Base-by-base conservation (phyloP, 345 rosid genomes). In the Syzygium oleosum region DNA sequence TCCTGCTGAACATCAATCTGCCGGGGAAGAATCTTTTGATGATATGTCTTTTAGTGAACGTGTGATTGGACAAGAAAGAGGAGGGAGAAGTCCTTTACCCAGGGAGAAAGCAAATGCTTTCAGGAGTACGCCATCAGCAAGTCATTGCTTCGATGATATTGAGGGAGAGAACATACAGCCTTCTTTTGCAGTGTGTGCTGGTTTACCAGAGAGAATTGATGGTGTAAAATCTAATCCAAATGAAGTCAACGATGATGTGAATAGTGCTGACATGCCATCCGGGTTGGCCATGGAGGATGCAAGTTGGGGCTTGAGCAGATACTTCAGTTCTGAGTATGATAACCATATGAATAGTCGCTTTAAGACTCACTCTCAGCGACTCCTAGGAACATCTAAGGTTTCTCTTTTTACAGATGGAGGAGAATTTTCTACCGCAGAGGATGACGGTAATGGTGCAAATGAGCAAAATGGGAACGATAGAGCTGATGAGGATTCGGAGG, bases 401-500 rank as follows among this genome's bases (percentile, higher is more conserved):
- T 88, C 89, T 87, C 83, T 94, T 61, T 89, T 91, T 88, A 89
- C 87, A 29, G 90, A 89, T 85, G 93, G 89, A 85, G 91, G 90
- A 87, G 90, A 91, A 52, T 92, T 94, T 88, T 94, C 91, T 93
- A 92, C 91, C 89, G 91, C 92, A 4, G 92, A 92, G 89, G 95
- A 92, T 89, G 93, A 61, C 87, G 92, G 91, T 68, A 86, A 90
- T 88, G 91, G 87, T 85, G 86, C 91, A 79, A 87, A 91, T 52
- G 88, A 84, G 84, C 92, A 91, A 89, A 87, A 84, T 85, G 58
- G 90, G 87, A 87, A 91, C 51, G 87, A 90, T 23, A 90, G 87
- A 43, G 85, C 89, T 88, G 93, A 91, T 85, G 86, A 91, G 89
- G 93, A 91, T 87, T 88, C 94, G 84, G 93, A 91, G 84, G 90